These are phyloP conservation scores for Phytophthora podocarpi DNA, from an alignment of 352 stramenopile genomes.

Conservation along the genomic window DNA sequence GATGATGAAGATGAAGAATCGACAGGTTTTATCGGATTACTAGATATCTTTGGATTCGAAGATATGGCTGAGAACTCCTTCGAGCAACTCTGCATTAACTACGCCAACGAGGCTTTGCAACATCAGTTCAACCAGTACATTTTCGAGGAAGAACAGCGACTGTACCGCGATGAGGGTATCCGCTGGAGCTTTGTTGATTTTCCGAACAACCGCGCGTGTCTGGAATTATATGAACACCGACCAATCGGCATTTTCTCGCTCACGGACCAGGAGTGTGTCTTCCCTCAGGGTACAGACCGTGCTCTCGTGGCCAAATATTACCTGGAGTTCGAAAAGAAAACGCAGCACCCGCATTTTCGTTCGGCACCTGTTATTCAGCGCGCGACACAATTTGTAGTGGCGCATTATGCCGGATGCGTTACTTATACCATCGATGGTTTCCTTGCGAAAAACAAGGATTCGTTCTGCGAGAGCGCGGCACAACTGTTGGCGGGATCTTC, in stretches of 20 bases:
- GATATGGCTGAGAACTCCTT: conserved; percentile 88
- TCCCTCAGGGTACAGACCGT: conserved; percentile 73
- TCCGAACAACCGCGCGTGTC: conserved; percentile 76
- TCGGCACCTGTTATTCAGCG: conserved; percentile 53
- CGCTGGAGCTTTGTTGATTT: conserved; percentile 78
- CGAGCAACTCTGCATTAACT: conserved; percentile 93
- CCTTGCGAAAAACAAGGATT: conserved; percentile 92
- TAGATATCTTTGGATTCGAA: conserved; percentile 92
- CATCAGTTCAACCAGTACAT: conserved; percentile 92
- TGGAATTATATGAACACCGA: conserved; percentile 82
- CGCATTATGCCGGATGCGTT: conserved; percentile 86
- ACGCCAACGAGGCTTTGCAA: conserved; percentile 88
- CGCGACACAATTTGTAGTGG: conserved; percentile 80
- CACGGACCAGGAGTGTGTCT: conserved; percentile 83
- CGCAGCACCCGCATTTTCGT: conserved; percentile 57
- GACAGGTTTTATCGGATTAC: conserved; percentile 73
- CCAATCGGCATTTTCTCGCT: conserved; percentile 85
- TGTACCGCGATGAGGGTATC: conserved; percentile 83
- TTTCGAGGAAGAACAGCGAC: conserved; percentile 90
- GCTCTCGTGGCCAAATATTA: conserved; percentile 83
- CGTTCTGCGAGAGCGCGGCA: conserved; percentile 75
- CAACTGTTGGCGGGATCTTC: conserved; percentile 58
- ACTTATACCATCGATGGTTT: conserved; percentile 84
- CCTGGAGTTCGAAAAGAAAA: conserved; percentile 71
- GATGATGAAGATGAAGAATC: conserved; percentile 17